Evolutionary conservation across 2,329 filamentous ascomycete genomes (phyloP), one percentile per base, ranked within the genome.

Genomic region (Diaporthe vaccinii): DNA sequence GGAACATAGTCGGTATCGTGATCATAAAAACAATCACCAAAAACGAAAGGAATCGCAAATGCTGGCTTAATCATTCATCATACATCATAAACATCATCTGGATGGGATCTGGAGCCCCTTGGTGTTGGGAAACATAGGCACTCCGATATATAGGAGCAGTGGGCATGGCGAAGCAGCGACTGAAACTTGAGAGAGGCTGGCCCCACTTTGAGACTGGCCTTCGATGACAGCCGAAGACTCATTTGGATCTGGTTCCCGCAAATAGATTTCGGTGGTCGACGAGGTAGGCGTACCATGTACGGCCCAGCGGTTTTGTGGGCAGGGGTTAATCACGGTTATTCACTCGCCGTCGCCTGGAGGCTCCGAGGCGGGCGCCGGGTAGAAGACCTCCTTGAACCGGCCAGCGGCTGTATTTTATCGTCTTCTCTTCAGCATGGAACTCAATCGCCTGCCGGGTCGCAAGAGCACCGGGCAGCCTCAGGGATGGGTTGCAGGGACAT

Each of bases 371-470:
- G 73, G n/a, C 17, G 71, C 59, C 0, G 82, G 80, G 31, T 79
- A 77, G 62, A 89, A 87, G 2, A 87, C 78, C 41, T 86, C 84
- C 55, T 80, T 83, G 80, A 89, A 89, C 22, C 80, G 79, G 34
- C 80, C 78, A 14, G 84, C 83, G 1, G 82, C 87, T 79, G 78
- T 62, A 4, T 31, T 49, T 31, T 17, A 12, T 8, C 46, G 20
- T 34, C 4, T 14, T 22, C 7, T 39, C n/a, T 39, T 69, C n/a
- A 69, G 65, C 46, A 46, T 65, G 59, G 25, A 6, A 20, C 7
- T 61, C 57, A 36, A 10, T 39, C 7, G 20, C 12, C 6, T 41
- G 34, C 34, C 57, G 5, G 34, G 17, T 36, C 8, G 34, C 34
- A 17, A 57, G 3, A 51, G 2, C 28, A 61, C 15, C 67, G 62